A percentile compares a stretch with the other conserved stretches of the same genome.
Conservation (phyloP, 1,284 basidiomycete species). For the Pterulicium gracile region DNA sequence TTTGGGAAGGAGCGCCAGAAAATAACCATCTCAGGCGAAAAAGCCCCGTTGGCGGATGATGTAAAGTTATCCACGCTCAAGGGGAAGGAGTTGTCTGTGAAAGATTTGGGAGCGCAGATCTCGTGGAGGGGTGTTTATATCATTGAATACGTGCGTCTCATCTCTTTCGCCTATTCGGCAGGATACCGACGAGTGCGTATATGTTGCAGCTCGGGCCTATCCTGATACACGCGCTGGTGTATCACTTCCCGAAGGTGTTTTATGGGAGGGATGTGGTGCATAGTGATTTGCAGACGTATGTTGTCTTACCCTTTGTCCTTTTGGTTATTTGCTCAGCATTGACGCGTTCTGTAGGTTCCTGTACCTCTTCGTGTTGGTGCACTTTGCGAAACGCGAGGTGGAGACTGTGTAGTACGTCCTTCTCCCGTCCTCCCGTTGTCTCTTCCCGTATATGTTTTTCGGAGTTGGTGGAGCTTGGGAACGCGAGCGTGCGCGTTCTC, state of each 20-base stretch:
- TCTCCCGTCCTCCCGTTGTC: conserved; percentile 13
- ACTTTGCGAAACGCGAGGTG: conserved; percentile 89
- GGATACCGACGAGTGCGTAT: conserved; percentile 1
- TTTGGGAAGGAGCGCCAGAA: conserved; percentile 66
- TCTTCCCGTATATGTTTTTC: too few species aligned
- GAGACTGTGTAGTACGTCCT: conserved; percentile 78
- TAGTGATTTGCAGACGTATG: conserved; percentile 71
- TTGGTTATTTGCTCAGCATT: conserved; percentile 6
- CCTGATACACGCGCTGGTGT: conserved; percentile 84
- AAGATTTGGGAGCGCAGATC: conserved; percentile 85
- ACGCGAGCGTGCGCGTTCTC: too few species aligned
- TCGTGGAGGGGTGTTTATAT: conserved; percentile 82
- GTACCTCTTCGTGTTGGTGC: conserved; percentile 70
- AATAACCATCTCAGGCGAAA: conserved; percentile 50
- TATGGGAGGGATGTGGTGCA: conserved; percentile 64
- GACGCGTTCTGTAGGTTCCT: conserved; percentile 44
- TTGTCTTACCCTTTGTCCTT: conserved; percentile 4
- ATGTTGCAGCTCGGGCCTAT: conserved; percentile 70
- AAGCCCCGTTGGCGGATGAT: conserved; percentile 53
- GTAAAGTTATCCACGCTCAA: conserved; percentile 30
- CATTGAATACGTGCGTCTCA: conserved; percentile 75
- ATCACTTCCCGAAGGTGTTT: conserved; percentile 58
- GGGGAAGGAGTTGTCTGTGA: conserved; percentile 59
- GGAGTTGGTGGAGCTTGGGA: too few species aligned
- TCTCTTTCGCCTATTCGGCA: conserved; percentile 6